A percentile compares a stretch with the other conserved stretches of the same genome.
Evolutionary conservation across 2,329 filamentous ascomycete species (phyloP).

Genomic region (Sporothrix sp.): DNA sequence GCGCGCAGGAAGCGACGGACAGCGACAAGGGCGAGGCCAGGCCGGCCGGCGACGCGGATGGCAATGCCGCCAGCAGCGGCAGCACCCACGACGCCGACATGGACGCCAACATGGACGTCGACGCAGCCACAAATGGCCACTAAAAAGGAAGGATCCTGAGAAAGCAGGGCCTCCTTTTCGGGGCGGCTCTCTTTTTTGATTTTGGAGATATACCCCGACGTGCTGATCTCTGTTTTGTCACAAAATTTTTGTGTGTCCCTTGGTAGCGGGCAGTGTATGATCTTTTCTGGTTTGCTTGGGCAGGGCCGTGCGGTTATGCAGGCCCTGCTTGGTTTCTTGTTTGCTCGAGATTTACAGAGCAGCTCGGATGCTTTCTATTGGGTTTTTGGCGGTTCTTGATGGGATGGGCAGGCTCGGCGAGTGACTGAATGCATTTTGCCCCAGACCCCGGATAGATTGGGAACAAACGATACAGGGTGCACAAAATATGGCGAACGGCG

Average conservation of each 20-base stretch:
- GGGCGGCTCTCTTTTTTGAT: not conserved
- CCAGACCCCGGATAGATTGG: no score
- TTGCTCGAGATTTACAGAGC: no score
- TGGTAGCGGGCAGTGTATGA: not conserved
- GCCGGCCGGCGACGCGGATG: not conserved
- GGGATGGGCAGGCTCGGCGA: no score
- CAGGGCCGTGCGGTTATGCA: no score
- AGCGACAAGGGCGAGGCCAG: not conserved
- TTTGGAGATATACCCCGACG: conserved; percentile 10
- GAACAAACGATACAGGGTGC: no score
- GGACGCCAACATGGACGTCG: conserved; percentile 14
- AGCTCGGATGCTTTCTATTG: no score
- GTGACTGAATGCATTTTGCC: no score
- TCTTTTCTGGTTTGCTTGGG: not conserved
- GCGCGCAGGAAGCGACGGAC: not conserved
- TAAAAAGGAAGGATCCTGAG: not conserved
- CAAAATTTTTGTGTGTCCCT: not conserved
- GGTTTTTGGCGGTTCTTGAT: no score
- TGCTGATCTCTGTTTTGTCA: not conserved
- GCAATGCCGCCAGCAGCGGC: conserved; percentile 13
- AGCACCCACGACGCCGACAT: conserved; percentile 13
- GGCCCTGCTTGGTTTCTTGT: no score
- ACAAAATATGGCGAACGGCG: no score
- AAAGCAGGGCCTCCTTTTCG: not conserved
- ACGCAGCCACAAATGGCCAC: conserved; percentile 10